Evolutionary conservation across 2,329 filamentous ascomycete species (phyloP).

Genomic region (Rutstroemia sp.): DNA sequence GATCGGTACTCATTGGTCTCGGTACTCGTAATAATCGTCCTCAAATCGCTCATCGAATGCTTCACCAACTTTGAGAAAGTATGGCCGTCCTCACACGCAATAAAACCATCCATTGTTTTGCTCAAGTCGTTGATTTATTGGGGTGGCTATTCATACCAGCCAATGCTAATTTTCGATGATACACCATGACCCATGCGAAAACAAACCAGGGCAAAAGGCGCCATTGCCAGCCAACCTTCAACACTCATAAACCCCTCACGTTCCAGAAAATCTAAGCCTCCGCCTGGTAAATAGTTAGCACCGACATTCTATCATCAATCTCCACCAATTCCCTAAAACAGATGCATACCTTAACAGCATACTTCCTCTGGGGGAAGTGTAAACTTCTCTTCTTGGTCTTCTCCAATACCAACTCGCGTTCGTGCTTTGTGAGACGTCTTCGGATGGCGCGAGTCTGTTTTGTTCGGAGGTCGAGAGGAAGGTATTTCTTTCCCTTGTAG

Average conservation of each 20-base stretch:
- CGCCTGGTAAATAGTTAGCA: conserved; percentile 21
- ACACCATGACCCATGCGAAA: conserved; percentile 23
- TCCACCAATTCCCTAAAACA: neutral
- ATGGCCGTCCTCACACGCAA: conserved; percentile 6
- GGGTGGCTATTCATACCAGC: conserved; percentile 24
- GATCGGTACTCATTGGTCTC: no score
- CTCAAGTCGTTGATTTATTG: conserved; percentile 28
- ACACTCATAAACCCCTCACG: conserved; percentile 19
- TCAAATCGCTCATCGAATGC: no score
- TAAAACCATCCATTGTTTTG: conserved; percentile 15
- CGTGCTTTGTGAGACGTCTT: conserved; percentile 86
- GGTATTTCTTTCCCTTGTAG: conserved; percentile 99
- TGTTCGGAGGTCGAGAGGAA: conserved; percentile 93
- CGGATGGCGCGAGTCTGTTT: conserved; percentile 99
- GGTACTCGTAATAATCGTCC: no score
- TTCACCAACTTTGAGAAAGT: neutral
- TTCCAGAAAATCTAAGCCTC: conserved; percentile 25
- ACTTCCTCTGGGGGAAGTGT: conserved; percentile 99
- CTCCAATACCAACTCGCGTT: conserved; percentile 75
- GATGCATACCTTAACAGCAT: conserved; percentile 75
- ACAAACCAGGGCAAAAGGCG: conserved; percentile 16
- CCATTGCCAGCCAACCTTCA: conserved; percentile 19
- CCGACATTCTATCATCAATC: neutral
- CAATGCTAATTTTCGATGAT: conserved; percentile 29
- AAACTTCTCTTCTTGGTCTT: conserved; percentile 94